Conservation (phyloP, 208 protist genomes). For the Strigomonas culicis region DNA sequence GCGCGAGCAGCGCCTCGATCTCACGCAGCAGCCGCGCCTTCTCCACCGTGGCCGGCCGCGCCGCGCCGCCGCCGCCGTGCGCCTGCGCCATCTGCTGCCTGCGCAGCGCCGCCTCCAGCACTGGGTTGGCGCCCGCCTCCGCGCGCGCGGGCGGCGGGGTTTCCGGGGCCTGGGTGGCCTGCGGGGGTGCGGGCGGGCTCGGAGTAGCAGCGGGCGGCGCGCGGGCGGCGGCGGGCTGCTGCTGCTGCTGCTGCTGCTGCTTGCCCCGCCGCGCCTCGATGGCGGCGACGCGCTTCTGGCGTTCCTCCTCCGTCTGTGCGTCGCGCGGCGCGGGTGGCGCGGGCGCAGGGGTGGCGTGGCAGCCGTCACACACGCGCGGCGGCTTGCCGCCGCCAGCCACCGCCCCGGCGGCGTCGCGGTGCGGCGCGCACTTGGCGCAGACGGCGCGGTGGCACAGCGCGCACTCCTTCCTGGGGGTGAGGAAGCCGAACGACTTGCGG, state of each 20-base stretch:
- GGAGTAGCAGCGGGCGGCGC: background rate
- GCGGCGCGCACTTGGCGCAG: constrained; percentile 61
- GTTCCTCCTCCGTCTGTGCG: constrained; percentile 34
- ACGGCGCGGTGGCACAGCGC: constrained; percentile 38
- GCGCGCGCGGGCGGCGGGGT: background rate
- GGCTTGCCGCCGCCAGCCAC: background rate
- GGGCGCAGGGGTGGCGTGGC: background rate
- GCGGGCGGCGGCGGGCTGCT: too few relatives aligned
- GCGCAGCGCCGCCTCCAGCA: constrained; percentile 69
- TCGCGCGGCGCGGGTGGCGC: constrained; percentile 3
- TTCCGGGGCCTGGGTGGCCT: background rate
- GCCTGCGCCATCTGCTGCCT: constrained; percentile 49
- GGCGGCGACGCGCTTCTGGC: constrained; percentile 26
- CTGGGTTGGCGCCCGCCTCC: constrained; percentile 30
- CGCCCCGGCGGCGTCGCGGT: constrained; percentile 14
- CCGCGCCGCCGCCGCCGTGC: constrained; percentile 4
- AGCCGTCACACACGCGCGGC: too few relatives aligned
- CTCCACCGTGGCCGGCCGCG: constrained; percentile 28
- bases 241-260: constrained; percentile 26
- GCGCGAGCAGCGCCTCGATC: constrained; percentile 46
- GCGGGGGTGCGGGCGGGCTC: background rate
- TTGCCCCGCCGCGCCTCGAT: constrained; percentile 40
- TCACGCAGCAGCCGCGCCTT: constrained; percentile 52
- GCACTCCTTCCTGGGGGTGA: constrained; percentile 52
- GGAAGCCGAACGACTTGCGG: constrained; percentile 36